Evolutionary conservation across 2,329 filamentous ascomycete species (phyloP).

Genomic region (Fusarium chaquense): DNA sequence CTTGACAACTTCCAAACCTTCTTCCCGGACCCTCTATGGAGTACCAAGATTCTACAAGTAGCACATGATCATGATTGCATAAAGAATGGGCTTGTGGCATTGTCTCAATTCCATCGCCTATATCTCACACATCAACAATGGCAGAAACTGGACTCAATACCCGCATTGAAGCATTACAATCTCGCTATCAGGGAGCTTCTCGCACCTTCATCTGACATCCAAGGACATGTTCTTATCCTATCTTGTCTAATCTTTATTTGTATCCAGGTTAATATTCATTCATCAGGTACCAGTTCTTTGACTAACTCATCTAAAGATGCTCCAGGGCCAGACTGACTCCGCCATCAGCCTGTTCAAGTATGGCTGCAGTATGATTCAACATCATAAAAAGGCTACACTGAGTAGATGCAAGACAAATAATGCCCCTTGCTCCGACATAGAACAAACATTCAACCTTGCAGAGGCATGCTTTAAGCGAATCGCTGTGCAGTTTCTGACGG

Average conservation of each 20-base stretch:
- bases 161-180: slow-evolving; percentile 25
- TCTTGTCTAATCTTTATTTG: slow-evolving; percentile 36
- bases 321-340: slow-evolving; percentile 30
- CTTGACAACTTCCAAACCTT: slow-evolving; percentile 29
- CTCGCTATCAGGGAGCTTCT: slow-evolving; percentile 25
- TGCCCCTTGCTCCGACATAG: not conserved
- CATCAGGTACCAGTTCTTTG: fast-evolving
- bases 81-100: slow-evolving; percentile 12
- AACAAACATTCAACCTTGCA: not conserved
- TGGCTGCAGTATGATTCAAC: slow-evolving; percentile 29
- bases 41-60: slow-evolving; percentile 13
- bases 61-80: slow-evolving; percentile 19
- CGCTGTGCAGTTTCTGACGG: slow-evolving; percentile 20
- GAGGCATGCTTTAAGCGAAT: slow-evolving; percentile 23
- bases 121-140: slow-evolving; percentile 17
- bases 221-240: slow-evolving; percentile 8
- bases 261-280: slow-evolving; percentile 1
- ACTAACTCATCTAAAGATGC: slow-evolving; percentile 1
- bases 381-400: not conserved
- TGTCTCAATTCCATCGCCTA: slow-evolving; percentile 18
- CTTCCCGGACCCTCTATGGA: slow-evolving; percentile 28
- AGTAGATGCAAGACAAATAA: fast-evolving
- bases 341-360: slow-evolving; percentile 31
- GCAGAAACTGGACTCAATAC: not conserved
- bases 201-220: not conserved